Percentiles rank a stretch among this genome's conserved stretches.
phyloP scores from a whole-genome alignment of 179 eudicot genomes.

The Spinacia oleracea region DNA sequence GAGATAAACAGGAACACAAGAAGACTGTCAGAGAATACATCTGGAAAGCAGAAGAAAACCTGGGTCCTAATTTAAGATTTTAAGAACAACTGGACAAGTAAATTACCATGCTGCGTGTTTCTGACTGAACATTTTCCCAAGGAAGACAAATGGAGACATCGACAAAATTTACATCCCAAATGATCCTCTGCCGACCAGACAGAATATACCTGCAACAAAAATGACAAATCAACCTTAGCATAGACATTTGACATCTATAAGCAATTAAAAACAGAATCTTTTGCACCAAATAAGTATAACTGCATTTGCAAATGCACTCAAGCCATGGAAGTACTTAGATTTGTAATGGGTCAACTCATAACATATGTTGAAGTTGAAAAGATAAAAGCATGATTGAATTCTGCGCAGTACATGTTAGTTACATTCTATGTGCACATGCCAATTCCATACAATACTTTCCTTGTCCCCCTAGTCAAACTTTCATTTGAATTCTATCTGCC shows the following conservation, averaged over 20 bases:
- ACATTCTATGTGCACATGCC: background rate
- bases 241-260: background rate
- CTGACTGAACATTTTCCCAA: constrained; percentile 38
- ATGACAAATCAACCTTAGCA: background rate
- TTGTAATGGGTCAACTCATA: background rate
- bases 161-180: constrained; percentile 55
- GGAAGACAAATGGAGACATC: constrained; percentile 48
- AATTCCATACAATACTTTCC: too few species aligned
- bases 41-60: background rate
- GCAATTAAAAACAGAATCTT: background rate
- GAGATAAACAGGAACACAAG: background rate
- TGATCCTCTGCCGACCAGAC: constrained; percentile 53
- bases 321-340: too few species aligned
- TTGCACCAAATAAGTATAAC: background rate
- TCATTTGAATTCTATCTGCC: background rate
- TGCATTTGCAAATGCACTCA: background rate
- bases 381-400: background rate
- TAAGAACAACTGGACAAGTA: too few species aligned
- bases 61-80: background rate
- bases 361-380: background rate
- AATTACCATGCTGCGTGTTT: constrained; percentile 54
- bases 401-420: background rate
- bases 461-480: background rate
- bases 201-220: constrained; percentile 52
- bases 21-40: background rate